These are phyloP conservation scores for Cerioporus squamosus DNA, from an alignment of 1,284 basidiomycete genomes.

Conservation along the genomic window DNA sequence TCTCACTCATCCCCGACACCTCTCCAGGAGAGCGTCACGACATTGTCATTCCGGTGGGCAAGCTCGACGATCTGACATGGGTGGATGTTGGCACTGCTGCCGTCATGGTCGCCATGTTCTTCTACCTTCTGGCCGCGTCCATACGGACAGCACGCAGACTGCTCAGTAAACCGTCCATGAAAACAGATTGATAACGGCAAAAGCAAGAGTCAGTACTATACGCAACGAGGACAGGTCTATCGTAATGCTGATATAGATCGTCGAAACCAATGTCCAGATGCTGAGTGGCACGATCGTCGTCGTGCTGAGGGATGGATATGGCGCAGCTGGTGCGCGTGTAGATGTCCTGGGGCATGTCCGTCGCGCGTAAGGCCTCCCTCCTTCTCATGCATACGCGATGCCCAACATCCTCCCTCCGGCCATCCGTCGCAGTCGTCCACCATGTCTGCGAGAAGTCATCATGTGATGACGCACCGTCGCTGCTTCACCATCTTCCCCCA, in stretches of 20 bases:
- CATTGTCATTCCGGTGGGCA: constrained; percentile 44
- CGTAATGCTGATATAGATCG: constrained; percentile 32
- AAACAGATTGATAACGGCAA: constrained; percentile 28
- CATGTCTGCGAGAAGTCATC: constrained; percentile 22
- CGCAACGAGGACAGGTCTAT: constrained; percentile 31
- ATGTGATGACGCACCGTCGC: constrained; percentile 81
- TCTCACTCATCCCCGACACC: constrained; percentile 13
- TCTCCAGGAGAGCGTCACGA: constrained; percentile 1
- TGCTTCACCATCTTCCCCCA: constrained; percentile 78
- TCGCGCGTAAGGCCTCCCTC: background rate
- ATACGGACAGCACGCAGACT: constrained; percentile 27
- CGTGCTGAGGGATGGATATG: constrained; percentile 7
- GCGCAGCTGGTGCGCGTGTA: background rate
- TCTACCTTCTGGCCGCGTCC: constrained; percentile 38
- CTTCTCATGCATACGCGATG: background rate
- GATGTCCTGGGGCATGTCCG: background rate
- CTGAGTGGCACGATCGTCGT: constrained; percentile 19
- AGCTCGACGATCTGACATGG: constrained; percentile 37
- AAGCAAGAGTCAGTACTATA: constrained; percentile 34
- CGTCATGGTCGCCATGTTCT: constrained; percentile 43
- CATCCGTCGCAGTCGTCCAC: background rate
- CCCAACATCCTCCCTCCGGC: background rate
- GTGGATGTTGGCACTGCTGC: constrained; percentile 48
- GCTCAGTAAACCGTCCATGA: constrained; percentile 12
- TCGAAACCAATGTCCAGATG: constrained; percentile 27